Evolutionary conservation across 2,329 filamentous ascomycete genomes (phyloP).

Genomic region (Colletotrichum caudatum): DNA sequence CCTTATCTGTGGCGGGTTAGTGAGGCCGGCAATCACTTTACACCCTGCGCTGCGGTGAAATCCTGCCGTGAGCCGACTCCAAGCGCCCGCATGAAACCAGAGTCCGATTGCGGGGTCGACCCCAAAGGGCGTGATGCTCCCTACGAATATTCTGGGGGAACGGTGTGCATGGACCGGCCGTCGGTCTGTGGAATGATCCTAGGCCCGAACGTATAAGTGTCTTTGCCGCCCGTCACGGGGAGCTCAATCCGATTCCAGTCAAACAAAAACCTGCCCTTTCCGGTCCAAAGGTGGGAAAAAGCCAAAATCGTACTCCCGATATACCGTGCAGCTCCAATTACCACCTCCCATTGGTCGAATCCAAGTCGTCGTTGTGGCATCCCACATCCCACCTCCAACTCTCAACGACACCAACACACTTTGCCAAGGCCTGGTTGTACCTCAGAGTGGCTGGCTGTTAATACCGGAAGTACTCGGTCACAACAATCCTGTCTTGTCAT

Average conservation of each 20-base stretch:
- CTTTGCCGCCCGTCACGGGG: conserved; percentile 31
- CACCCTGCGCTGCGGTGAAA: neutral
- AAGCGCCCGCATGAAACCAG: conserved; percentile 38
- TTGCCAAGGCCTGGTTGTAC: neutral
- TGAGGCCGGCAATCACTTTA: too few species aligned
- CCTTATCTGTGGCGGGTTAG: too few species aligned
- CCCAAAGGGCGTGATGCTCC: conserved; percentile 37
- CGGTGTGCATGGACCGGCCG: conserved; percentile 19
- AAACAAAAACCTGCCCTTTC: conserved; percentile 13
- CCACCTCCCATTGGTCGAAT: neutral
- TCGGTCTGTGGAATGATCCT: conserved; percentile 33
- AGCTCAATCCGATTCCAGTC: conserved; percentile 29
- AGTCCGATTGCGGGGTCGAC: conserved; percentile 36
- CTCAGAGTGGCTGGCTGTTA: conserved; percentile 14
- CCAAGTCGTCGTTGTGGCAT: conserved; percentile 4
- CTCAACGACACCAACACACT: neutral
- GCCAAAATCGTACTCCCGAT: neutral
- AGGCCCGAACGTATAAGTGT: conserved; percentile 32
- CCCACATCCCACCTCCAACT: neutral
- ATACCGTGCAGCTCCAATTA: neutral
- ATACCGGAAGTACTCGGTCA: conserved; percentile 17
- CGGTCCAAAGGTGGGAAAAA: neutral
- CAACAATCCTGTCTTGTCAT: neutral
- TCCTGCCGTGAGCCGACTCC: conserved; percentile 34
- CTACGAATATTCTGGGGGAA: conserved; percentile 21